A percentile compares a stretch with the other conserved stretches of the same genome.
Evolutionary conservation across 345 rosid genomes (phyloP).

Genomic region (Salix purpurea): DNA sequence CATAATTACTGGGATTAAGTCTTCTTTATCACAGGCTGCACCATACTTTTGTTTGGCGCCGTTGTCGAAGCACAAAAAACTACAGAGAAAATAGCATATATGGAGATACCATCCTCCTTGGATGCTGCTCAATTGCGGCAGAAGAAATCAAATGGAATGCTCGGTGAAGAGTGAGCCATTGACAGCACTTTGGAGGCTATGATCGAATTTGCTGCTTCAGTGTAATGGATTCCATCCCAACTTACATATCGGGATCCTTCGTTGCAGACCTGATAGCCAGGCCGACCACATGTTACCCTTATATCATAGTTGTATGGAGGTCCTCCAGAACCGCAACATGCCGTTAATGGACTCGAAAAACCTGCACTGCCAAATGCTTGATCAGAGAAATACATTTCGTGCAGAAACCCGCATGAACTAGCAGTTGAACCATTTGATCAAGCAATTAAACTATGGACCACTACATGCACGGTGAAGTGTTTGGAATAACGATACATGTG

Average conservation of each 20-base stretch:
- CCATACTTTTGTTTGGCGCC: not conserved
- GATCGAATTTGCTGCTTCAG: slow-evolving; percentile 64
- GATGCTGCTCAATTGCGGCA: slow-evolving; percentile 24
- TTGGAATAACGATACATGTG: too few species aligned
- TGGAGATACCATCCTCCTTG: not conserved
- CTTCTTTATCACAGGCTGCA: not conserved
- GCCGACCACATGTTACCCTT: slow-evolving; percentile 57
- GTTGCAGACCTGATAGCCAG: slow-evolving; percentile 39
- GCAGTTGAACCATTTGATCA: not conserved
- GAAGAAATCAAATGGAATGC: slow-evolving; percentile 46
- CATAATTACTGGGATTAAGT: too few species aligned
- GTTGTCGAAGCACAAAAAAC: not conserved
- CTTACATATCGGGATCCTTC: slow-evolving; percentile 48
- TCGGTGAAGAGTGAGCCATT: slow-evolving; percentile 53
- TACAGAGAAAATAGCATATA: too few species aligned
- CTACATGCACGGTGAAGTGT: too few species aligned
- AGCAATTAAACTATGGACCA: not conserved
- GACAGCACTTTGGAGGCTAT: slow-evolving; percentile 61
- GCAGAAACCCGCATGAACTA: too few species aligned
- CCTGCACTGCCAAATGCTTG: slow-evolving; percentile 36
- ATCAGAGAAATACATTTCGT: not conserved
- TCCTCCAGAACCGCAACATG: slow-evolving; percentile 83
- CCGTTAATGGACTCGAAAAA: slow-evolving; percentile 63
- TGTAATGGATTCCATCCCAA: slow-evolving; percentile 84
- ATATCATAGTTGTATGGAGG: slow-evolving; percentile 74